These are phyloP conservation scores for Backusella mclennaniae DNA, from an alignment of 192 early-diverging fungal species.

Conservation along the genomic window DNA sequence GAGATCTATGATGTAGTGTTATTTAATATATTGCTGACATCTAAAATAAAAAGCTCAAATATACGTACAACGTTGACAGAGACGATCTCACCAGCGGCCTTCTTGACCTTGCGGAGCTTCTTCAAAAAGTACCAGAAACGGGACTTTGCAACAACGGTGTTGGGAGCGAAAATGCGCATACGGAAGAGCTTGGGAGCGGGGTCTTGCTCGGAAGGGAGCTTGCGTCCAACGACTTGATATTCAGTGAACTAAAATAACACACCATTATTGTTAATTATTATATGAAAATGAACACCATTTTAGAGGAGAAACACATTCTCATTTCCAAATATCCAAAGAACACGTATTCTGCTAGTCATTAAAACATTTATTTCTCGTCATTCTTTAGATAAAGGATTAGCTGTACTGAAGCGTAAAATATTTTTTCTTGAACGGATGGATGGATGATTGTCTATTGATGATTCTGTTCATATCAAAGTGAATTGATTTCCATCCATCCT, in stretches of 20 bases:
- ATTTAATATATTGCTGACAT: not conserved
- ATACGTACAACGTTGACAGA: slow-evolving; percentile 81
- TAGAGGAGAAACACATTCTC: not conserved
- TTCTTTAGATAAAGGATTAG: not conserved
- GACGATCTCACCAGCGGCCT: slow-evolving; percentile 98
- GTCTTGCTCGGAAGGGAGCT: slow-evolving; percentile 90
- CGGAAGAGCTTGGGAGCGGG: slow-evolving; percentile 93
- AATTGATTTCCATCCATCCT: slow-evolving; percentile 4
- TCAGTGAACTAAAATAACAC: slow-evolving; percentile 19
- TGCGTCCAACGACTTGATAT: slow-evolving; percentile 89
- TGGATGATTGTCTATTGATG: slow-evolving; percentile 9
- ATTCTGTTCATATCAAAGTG: not conserved
- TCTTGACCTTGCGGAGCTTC: slow-evolving; percentile 99
- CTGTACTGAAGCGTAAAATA: not conserved
- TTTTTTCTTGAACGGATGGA: slow-evolving; percentile 11
- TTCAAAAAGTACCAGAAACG: slow-evolving; percentile 99
- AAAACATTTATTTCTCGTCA: not conserved
- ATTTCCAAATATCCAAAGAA: slow-evolving; percentile 1
- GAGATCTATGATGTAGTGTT: slow-evolving; percentile 62
- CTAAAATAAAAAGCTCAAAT: not conserved
- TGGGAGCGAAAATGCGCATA: slow-evolving; percentile 98
- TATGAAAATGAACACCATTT: not conserved
- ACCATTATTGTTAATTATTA: not conserved
- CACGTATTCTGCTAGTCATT: not conserved
- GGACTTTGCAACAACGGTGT: slow-evolving; percentile 97